Conservation (phyloP, 148 eudicot genomes). For the Pharnaceum exiguum region DNA sequence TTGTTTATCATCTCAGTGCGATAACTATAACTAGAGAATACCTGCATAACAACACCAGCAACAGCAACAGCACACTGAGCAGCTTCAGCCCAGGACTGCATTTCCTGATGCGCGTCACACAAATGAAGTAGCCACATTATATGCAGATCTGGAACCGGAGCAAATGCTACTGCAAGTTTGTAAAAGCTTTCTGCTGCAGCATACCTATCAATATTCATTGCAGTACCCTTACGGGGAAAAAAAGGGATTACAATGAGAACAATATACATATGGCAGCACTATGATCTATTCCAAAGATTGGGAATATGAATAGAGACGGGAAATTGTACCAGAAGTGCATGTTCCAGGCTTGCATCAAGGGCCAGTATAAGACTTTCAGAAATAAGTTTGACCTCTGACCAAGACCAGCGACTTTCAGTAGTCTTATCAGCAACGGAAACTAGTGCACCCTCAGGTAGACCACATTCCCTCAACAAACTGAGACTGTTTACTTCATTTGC, state of each 20-base stretch:
- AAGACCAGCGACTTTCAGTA: conserved; percentile 73
- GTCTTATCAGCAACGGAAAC: conserved; percentile 48
- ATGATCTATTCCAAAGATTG: not conserved
- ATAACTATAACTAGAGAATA: conserved; percentile 8
- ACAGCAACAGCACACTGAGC: conserved; percentile 99
- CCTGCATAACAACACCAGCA: conserved; percentile 99
- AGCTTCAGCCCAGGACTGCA: conserved; percentile 99
- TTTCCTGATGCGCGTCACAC: conserved; percentile 99
- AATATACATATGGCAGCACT: conserved; percentile 10
- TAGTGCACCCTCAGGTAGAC: conserved; percentile 65
- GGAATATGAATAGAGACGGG: not conserved
- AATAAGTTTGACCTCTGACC: conserved; percentile 77
- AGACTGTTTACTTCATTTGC: conserved; percentile 73
- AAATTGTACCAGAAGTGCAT: conserved; percentile 72
- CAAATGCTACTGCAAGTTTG: conserved; percentile 95
- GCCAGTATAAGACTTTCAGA: conserved; percentile 80
- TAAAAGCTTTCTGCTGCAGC: conserved; percentile 96
- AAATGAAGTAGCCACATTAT: conserved; percentile 98
- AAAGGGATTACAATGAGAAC: too few species aligned
- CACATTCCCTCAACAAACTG: conserved; percentile 61
- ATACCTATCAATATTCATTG: conserved; percentile 87
- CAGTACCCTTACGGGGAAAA: conserved; percentile 60
- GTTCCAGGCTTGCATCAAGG: conserved; percentile 97
- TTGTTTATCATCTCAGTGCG: too few species aligned
- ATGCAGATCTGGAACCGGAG: conserved; percentile 99